Conservation (phyloP, 2,329 filamentous ascomycete species). For the Lachnellula hyalina region DNA sequence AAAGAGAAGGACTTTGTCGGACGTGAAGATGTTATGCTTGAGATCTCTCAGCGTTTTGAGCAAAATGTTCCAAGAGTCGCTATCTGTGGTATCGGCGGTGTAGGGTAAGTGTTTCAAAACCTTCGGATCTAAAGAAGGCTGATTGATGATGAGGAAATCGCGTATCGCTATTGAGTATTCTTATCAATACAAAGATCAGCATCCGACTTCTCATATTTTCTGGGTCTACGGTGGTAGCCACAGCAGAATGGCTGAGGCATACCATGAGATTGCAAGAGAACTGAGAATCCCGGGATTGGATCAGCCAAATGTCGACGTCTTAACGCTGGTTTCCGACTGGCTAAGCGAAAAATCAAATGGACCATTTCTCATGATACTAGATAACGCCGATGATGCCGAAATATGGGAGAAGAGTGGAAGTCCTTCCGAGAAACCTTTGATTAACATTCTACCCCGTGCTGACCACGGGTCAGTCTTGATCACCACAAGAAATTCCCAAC, state of each 20-base stretch:
- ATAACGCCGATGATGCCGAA: conserved; percentile 30
- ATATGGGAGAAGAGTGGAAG: background rate
- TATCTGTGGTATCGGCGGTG: too few species aligned
- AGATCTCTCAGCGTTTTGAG: too few species aligned
- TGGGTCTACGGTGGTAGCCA: background rate
- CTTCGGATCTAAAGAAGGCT: too few species aligned
- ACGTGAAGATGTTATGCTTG: too few species aligned
- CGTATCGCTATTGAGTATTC: background rate
- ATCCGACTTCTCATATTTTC: background rate
- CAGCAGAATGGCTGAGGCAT: conserved; percentile 3
- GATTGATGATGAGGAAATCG: background rate
- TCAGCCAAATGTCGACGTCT: conserved; percentile 4
- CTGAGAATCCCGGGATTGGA: background rate
- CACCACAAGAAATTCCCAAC: conserved; percentile 32
- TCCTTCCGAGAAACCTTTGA: background rate
- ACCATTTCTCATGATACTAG: conserved; percentile 32
- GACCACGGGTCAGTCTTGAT: conserved; percentile 31
- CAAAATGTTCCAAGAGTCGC: too few species aligned
- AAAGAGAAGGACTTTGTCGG: too few species aligned
- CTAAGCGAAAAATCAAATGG: background rate
- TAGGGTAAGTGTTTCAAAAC: too few species aligned
- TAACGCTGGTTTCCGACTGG: conserved; percentile 4
- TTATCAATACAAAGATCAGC: background rate
- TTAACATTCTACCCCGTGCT: conserved; percentile 29
- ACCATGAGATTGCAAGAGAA: conserved; percentile 3